Percentiles rank a stretch among this genome's conserved stretches.
These are phyloP conservation scores for Russula olivacea DNA, from an alignment of 768 basidiomycete genomes.

Conservation along the genomic window DNA sequence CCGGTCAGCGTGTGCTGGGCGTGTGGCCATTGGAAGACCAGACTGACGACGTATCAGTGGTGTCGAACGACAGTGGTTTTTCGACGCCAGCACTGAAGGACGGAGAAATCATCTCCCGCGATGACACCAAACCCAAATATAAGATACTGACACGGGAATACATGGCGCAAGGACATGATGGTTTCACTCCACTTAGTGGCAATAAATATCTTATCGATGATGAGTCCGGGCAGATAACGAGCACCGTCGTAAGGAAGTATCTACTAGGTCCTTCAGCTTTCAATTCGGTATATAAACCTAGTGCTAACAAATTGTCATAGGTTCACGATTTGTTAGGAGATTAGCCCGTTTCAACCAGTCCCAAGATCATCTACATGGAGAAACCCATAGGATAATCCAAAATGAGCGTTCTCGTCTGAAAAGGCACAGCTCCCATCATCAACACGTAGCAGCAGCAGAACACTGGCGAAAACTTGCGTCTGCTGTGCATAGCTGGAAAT, in stretches of 20 bases:
- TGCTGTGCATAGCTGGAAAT: slow-evolving; percentile 43
- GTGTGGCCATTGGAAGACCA: slow-evolving; percentile 50
- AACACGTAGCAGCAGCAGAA: slow-evolving; percentile 31
- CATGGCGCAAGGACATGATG: slow-evolving; percentile 80
- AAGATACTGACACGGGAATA: slow-evolving; percentile 83
- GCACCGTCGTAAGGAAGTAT: slow-evolving; percentile 74
- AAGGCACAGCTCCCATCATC: slow-evolving; percentile 21
- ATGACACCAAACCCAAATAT: slow-evolving; percentile 53
- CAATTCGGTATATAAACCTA: not conserved
- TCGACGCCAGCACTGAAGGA: slow-evolving; percentile 35
- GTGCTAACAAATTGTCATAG: slow-evolving; percentile 34
- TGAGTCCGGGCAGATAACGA: slow-evolving; percentile 76
- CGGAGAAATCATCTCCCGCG: slow-evolving; percentile 48
- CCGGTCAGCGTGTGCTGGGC: slow-evolving; percentile 67
- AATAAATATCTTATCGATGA: slow-evolving; percentile 71
- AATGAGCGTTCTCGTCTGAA: slow-evolving; percentile 38
- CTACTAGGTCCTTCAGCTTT: slow-evolving; percentile 52
- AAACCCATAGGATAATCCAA: slow-evolving; percentile 41
- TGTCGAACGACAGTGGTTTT: slow-evolving; percentile 24
- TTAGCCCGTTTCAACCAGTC: slow-evolving; percentile 41
- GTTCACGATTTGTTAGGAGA: slow-evolving; percentile 67
- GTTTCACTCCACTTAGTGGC: slow-evolving; percentile 62
- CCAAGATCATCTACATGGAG: slow-evolving; percentile 36
- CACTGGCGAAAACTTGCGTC: slow-evolving; percentile 47
- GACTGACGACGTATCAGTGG: slow-evolving; percentile 7